Percentiles rank a stretch among this genome's conserved stretches.
Evolutionary conservation across 2,329 filamentous ascomycete species (phyloP).

Genomic region (Apiospora pterosperma): DNA sequence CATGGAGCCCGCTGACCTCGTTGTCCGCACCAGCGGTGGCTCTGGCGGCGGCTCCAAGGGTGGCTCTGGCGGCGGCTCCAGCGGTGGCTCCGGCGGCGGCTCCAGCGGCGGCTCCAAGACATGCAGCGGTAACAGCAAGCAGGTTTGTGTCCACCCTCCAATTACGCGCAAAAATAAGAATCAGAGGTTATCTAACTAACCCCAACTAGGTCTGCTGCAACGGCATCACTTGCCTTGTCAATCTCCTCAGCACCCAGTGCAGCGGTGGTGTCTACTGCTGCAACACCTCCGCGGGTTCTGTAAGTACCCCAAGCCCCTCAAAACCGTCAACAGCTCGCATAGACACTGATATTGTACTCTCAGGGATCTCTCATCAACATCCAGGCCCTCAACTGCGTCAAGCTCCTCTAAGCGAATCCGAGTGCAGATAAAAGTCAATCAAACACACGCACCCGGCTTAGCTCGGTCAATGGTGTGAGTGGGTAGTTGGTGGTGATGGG

Average conservation of each 20-base stretch:
- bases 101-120: neutral
- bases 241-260: neutral
- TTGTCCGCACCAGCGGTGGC: neutral
- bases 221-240: neutral
- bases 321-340: neutral
- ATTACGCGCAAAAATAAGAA: too few species aligned
- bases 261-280: neutral
- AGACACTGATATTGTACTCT: neutral
- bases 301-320: neutral
- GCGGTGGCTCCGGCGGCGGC: neutral
- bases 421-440: neutral
- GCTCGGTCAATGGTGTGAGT: neutral
- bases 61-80: neutral
- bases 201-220: neutral
- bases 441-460: neutral
- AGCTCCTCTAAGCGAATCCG: neutral
- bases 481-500: neutral
- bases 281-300: neutral
- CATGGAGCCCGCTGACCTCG: neutral
- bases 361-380: neutral
- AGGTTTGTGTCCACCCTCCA: neutral
- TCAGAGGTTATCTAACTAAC: too few species aligned
- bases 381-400: neutral
- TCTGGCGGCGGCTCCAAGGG: neutral
- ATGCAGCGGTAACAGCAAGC: neutral